A percentile compares a stretch with the other conserved stretches of the same genome.
Conservation (phyloP, 2,329 filamentous ascomycete genomes). For the Chrysoporthe puriensis region DNA sequence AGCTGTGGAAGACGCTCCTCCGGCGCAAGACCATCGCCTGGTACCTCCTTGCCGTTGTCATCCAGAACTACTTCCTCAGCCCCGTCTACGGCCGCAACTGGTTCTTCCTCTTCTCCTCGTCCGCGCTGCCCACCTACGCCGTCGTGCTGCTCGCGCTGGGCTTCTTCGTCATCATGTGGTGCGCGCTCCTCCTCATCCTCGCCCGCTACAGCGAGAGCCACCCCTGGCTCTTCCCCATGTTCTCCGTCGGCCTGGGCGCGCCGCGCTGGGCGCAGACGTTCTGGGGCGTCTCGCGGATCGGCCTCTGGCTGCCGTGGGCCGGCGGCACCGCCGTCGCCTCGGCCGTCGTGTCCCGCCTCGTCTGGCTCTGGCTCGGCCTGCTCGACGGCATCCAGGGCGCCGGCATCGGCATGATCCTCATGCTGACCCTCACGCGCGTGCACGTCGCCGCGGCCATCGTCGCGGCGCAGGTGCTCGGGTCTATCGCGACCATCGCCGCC, state of each 20-base stretch:
- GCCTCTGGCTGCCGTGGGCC: conserved; percentile 66
- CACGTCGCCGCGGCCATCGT: conserved; percentile 67
- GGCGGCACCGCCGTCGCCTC: conserved; percentile 52
- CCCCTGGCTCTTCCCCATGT: conserved; percentile 69
- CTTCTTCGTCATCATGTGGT: conserved; percentile 62
- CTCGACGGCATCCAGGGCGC: conserved; percentile 68
- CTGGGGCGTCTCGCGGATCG: conserved; percentile 65
- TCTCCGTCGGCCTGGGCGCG: conserved; percentile 67
- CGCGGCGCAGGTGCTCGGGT: conserved; percentile 64
- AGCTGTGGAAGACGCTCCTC: conserved; percentile 65
- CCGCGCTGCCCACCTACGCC: conserved; percentile 59
- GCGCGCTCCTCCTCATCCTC: conserved; percentile 53
- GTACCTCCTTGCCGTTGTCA: conserved; percentile 66
- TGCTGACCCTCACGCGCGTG: conserved; percentile 66
- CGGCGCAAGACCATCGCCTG: conserved; percentile 68
- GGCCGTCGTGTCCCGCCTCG: conserved; percentile 57
- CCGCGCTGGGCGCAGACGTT: conserved; percentile 71
- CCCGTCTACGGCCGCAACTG: conserved; percentile 70
- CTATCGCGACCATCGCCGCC: conserved; percentile 61
- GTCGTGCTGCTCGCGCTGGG: conserved; percentile 59
- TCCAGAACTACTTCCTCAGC: conserved; percentile 70
- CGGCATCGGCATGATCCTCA: conserved; percentile 69
- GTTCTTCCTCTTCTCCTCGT: conserved; percentile 64
- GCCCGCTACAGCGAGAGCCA: conserved; percentile 61
- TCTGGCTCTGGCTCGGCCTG: conserved; percentile 71